Conservation (phyloP, 2,329 filamentous ascomycete genomes). For the Pseudomassariella vexata region DNA sequence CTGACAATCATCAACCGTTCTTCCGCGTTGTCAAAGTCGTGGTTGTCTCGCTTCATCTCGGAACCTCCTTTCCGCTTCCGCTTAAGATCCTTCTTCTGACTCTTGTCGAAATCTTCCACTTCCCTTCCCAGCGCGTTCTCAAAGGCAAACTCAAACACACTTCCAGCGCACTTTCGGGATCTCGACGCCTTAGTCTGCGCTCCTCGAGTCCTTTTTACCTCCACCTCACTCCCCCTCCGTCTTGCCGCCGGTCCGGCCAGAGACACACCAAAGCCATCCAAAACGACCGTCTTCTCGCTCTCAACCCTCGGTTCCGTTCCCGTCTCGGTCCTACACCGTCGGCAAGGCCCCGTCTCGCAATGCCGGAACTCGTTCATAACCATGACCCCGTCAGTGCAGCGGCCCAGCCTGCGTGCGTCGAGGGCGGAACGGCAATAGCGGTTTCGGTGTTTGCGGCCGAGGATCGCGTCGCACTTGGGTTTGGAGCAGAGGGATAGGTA, state of each 20-base stretch:
- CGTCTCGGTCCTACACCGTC: neutral
- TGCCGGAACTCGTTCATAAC: neutral
- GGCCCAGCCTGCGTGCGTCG: neutral
- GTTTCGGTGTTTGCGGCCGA: neutral
- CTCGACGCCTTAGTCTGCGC: too few species aligned
- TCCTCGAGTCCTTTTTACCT: too few species aligned
- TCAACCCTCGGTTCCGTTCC: neutral
- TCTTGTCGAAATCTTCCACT: too few species aligned
- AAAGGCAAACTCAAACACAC: neutral
- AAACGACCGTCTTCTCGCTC: too few species aligned
- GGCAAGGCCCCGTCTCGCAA: neutral
- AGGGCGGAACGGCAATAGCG: neutral
- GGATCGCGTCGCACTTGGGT: neutral
- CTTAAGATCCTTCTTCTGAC: neutral
- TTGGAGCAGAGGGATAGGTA: slow-evolving; percentile 1
- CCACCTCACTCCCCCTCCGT: too few species aligned
- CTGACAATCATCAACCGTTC: neutral
- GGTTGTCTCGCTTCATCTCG: neutral
- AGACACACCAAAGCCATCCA: too few species aligned
- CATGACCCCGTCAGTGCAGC: neutral
- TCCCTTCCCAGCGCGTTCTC: neutral
- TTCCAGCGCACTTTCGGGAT: too few species aligned
- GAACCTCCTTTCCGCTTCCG: neutral
- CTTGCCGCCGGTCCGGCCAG: too few species aligned
- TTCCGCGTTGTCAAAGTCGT: neutral